Evolutionary conservation across 257 asterid species (phyloP).

Genomic region (Solanum arcanum): DNA sequence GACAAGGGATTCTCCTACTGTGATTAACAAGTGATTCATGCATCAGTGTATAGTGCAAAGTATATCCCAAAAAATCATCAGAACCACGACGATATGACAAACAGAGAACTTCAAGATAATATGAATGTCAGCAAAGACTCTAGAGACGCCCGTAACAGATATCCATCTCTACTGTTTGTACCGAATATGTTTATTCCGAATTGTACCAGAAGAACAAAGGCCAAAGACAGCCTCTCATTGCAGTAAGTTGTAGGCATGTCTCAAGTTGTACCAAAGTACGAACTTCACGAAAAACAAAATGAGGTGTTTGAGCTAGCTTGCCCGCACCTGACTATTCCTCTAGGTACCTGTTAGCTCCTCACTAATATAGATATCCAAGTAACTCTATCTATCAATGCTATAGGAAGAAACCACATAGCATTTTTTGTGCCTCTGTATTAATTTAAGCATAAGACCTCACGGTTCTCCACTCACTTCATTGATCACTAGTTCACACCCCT

Average conservation of each 20-base stretch:
- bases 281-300: background rate
- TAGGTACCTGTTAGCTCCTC: background rate
- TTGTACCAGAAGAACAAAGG: background rate
- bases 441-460: background rate
- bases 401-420: background rate
- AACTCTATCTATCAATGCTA: background rate
- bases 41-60: background rate
- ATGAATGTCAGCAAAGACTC: background rate
- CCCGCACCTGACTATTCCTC: background rate
- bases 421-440: background rate
- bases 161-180: background rate
- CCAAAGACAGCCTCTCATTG: background rate
- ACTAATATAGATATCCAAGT: background rate
- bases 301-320: background rate
- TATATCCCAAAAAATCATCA: background rate
- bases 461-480: background rate
- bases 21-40: background rate
- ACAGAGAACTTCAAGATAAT: background rate
- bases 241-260: background rate
- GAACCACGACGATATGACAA: background rate
- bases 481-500: background rate
- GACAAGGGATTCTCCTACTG: slow-evolving; percentile 88
- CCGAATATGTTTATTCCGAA: background rate
- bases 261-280: background rate
- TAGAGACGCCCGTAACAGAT: background rate